Conservation (phyloP, 306 rosid genomes). For the Dicorynia guianensis region DNA sequence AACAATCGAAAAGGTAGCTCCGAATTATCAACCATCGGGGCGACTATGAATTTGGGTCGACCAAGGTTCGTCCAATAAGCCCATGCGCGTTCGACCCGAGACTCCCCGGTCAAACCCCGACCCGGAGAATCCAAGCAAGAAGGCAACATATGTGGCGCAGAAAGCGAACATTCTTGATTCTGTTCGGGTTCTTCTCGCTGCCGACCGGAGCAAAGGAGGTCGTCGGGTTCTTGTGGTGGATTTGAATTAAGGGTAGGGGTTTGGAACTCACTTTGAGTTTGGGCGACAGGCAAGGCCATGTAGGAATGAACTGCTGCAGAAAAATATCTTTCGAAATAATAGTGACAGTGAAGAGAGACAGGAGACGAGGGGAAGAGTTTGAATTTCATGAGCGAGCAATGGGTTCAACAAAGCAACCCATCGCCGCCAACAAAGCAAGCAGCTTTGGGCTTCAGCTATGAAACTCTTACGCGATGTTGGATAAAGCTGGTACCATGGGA, state of each 20-base stretch:
- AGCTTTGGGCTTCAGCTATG: not conserved
- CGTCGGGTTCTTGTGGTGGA: conserved; percentile 45
- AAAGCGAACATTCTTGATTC: not conserved
- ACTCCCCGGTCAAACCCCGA: conserved; percentile 52
- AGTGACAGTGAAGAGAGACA: not conserved
- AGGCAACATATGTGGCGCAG: conserved; percentile 23
- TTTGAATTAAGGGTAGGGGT: conserved; percentile 35
- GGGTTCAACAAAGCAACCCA: conserved; percentile 49
- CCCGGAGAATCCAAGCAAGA: conserved; percentile 38
- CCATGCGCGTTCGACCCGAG: conserved; percentile 82
- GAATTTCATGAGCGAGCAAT: conserved; percentile 63
- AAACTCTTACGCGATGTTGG: not conserved
- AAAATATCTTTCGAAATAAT: conserved; percentile 21
- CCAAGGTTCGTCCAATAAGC: conserved; percentile 86
- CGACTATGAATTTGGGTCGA: conserved; percentile 80
- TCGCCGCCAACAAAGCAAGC: conserved; percentile 44
- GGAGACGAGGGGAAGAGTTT: conserved; percentile 42
- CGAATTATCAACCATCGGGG: conserved; percentile 98
- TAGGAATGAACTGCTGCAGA: conserved; percentile 14
- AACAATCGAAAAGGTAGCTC: conserved; percentile 92
- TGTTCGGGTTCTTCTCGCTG: conserved; percentile 16
- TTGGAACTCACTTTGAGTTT: conserved; percentile 34
- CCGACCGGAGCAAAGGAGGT: conserved; percentile 49
- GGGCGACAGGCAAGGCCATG: conserved; percentile 55
- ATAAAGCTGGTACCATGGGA: not conserved